Percentiles rank a stretch among this genome's conserved stretches.
phyloP scores from a whole-genome alignment of 768 basidiomycete species.

The Rhodocollybia butyracea region DNA sequence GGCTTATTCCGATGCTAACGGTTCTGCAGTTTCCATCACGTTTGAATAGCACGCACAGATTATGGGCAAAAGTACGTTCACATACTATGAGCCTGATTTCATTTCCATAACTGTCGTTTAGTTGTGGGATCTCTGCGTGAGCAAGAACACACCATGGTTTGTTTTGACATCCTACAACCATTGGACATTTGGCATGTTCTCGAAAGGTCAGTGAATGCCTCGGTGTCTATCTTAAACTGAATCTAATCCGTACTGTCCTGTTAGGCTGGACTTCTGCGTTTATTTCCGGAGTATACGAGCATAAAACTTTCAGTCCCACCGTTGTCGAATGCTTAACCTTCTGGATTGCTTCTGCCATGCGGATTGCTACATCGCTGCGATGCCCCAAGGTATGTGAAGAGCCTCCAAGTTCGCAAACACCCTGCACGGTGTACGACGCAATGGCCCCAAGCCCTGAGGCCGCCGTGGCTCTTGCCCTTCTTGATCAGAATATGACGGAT shows the following conservation, averaged over 20 bases:
- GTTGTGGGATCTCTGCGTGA: slow-evolving; percentile 58
- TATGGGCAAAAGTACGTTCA: slow-evolving; percentile 55
- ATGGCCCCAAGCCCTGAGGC: slow-evolving; percentile 23
- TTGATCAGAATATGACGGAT: slow-evolving; percentile 7
- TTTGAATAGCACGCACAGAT: slow-evolving; percentile 43
- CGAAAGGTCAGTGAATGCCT: slow-evolving; percentile 36
- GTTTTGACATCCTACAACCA: slow-evolving; percentile 57
- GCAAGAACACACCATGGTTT: slow-evolving; percentile 48
- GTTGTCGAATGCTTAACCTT: slow-evolving; percentile 49
- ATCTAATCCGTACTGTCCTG: neutral
- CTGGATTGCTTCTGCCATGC: slow-evolving; percentile 56
- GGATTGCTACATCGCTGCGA: slow-evolving; percentile 25
- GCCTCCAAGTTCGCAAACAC: slow-evolving; percentile 16
- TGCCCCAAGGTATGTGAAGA: slow-evolving; percentile 40
- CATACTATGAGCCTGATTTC: neutral
- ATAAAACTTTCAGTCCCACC: slow-evolving; percentile 39
- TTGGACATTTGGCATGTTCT: slow-evolving; percentile 62
- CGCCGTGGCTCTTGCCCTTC: slow-evolving; percentile 25
- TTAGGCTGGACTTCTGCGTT: slow-evolving; percentile 54
- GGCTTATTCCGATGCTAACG: too few relatives aligned
- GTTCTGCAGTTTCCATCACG: slow-evolving; percentile 21
- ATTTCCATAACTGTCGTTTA: slow-evolving; percentile 13
- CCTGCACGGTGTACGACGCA: slow-evolving; percentile 28
- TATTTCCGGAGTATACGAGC: slow-evolving; percentile 42
- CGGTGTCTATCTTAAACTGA: neutral